Percentiles rank a stretch among this genome's conserved stretches.
These are phyloP conservation scores for Ceratobasidium sp. DNA, from an alignment of 1,284 basidiomycete genomes.

Conservation along the genomic window DNA sequence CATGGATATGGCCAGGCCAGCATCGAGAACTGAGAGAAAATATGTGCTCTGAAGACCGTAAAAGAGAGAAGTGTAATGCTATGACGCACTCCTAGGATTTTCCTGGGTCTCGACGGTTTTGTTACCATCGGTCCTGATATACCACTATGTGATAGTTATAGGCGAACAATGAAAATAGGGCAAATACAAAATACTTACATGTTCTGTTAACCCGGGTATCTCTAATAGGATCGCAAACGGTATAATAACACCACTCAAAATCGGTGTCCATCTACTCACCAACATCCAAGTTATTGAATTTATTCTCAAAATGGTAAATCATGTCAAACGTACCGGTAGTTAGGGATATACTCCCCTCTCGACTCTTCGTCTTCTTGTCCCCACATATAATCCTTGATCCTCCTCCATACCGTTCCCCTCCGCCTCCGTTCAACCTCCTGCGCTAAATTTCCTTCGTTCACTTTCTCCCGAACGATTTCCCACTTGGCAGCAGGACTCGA, in stretches of 20 bases:
- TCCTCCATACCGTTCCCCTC: not conserved
- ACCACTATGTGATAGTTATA: conserved; percentile 54
- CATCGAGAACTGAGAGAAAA: conserved; percentile 63
- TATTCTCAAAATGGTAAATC: too few relatives aligned
- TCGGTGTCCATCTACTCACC: conserved; percentile 63
- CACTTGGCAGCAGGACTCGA: not conserved
- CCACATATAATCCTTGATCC: conserved; percentile 45
- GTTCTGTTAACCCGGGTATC: conserved; percentile 79
- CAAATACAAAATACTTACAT: conserved; percentile 49
- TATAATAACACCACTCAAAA: conserved; percentile 76
- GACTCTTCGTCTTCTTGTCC: conserved; percentile 44
- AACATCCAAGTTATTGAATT: conserved; percentile 29
- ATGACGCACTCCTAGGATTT: conserved; percentile 62
- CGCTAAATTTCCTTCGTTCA: not conserved
- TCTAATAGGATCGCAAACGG: conserved; percentile 85
- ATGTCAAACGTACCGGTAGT: conserved; percentile 45
- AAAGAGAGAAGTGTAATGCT: conserved; percentile 13
- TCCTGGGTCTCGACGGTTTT: conserved; percentile 64
- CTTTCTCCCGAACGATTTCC: conserved; percentile 10
- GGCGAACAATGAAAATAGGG: not conserved
- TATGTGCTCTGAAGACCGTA: conserved; percentile 25
- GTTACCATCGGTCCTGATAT: conserved; percentile 68
- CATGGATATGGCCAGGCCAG: conserved; percentile 77
- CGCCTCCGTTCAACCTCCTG: not conserved
- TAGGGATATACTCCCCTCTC: conserved; percentile 47